These are phyloP conservation scores for Lepiota brunneoincarnata DNA, from an alignment of 768 basidiomycete species.

Conservation along the genomic window DNA sequence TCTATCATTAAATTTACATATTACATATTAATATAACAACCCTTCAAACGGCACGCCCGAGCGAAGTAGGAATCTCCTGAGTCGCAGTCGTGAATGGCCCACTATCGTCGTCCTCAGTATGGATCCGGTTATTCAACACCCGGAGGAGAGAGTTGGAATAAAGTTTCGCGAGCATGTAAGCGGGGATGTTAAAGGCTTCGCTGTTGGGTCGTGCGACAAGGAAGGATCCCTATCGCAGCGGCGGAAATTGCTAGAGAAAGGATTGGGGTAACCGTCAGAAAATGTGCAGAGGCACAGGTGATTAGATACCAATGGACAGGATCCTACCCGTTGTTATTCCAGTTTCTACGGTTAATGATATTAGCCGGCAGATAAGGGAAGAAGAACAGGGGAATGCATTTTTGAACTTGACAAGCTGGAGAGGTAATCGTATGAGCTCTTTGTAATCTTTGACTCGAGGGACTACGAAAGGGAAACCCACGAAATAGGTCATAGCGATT, in stretches of 20 bases:
- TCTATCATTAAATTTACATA: no score
- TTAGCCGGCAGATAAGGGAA: neutral
- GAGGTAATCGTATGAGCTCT: neutral
- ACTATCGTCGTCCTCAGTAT: neutral
- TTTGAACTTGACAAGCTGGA: neutral
- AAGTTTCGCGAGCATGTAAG: neutral
- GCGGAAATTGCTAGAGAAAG: neutral
- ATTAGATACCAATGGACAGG: no score
- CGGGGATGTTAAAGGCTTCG: neutral
- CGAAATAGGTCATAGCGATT: neutral
- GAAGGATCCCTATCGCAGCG: neutral
- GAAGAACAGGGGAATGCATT: neutral
- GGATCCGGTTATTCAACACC: neutral
- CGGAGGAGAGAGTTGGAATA: conserved; percentile 7
- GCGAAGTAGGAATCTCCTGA: no score
- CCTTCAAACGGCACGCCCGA: no score
- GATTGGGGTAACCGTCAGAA: no score
- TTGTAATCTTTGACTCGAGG: no score
- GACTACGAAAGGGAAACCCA: neutral
- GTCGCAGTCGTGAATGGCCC: neutral
- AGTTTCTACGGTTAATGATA: neutral
- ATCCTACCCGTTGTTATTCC: neutral
- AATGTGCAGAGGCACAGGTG: neutral
- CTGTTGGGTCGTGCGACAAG: neutral
- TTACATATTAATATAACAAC: no score